Evolutionary conservation across 345 rosid species (phyloP), one percentile per base, ranked within the genome.

Genomic region (Aquilaria yunnanensis): DNA sequence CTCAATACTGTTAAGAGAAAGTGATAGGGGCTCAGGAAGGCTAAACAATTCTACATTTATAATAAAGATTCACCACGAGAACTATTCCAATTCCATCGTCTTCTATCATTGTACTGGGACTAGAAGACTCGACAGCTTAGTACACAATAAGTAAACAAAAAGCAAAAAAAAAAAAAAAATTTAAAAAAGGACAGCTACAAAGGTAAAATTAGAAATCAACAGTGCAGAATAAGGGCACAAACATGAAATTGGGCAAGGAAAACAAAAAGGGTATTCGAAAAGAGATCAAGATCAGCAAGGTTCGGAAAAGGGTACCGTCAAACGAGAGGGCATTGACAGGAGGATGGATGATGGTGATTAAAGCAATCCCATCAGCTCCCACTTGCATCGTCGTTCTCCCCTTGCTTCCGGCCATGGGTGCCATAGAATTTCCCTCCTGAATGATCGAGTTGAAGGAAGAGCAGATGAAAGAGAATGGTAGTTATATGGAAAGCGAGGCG

Each of bases 301-400:
- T 11, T 23, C 23, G 23, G 43, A 52, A 59, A 59, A 6, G 52
- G 31, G 32, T 78, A 92, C 98, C 91, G 67, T 93, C 94, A 7
- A 74, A 72, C 2, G 96, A 85, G 34, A 93, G 97, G 51, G 98
- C 79, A 77, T 93, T 93, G 70, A 93, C 93, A 6, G 98, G 96
- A 71, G 96, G 97, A 47, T 90, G 78, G 77, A 87, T 68, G 81
- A 93, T 70, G 47, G 97, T 90, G 65, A 93, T 80, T 72, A 93
- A 56, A 64, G 98, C 98, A 61, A 93, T 96, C 37, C 96, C 96
- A 72, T 87, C 94, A 70, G 77, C 75, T 56, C 97, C 97, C 6
- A 93, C 97, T 53, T 93, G 90, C 62, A 93, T 56, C 46, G 68
- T 68, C 29, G 97, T 83, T 76, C 72, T 84, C 61, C 97, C 88